Evolutionary conservation across 257 asterid species (phyloP).

Genomic region (Ocimum tenuiflorum): DNA sequence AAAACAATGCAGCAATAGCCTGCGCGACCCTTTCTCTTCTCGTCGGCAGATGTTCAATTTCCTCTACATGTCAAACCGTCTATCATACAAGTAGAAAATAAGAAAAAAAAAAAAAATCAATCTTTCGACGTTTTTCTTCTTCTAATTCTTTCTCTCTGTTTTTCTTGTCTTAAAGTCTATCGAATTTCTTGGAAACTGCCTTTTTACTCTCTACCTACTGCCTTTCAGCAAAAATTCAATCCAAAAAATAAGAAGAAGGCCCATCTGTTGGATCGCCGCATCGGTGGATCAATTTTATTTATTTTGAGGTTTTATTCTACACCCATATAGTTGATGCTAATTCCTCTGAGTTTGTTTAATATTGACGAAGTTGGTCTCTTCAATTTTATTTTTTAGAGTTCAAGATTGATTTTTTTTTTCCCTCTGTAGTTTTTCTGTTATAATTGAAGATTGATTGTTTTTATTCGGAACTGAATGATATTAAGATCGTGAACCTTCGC

Average conservation of each 20-base stretch:
- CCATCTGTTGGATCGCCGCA: slow-evolving; percentile 26
- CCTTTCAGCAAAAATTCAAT: slow-evolving; percentile 10
- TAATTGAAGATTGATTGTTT: slow-evolving; percentile 8
- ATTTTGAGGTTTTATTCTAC: slow-evolving; percentile 19
- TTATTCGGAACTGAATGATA: background rate
- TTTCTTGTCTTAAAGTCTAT: too few species aligned
- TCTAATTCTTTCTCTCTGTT: too few species aligned
- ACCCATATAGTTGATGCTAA: slow-evolving; percentile 8
- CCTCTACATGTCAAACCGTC: slow-evolving; percentile 20
- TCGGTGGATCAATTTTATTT: slow-evolving; percentile 14
- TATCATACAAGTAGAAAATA: background rate
- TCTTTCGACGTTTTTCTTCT: background rate
- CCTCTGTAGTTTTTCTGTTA: background rate
- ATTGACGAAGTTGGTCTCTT: slow-evolving; percentile 3
- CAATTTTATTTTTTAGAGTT: background rate
- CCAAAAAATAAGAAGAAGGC: slow-evolving; percentile 1
- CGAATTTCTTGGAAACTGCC: too few species aligned
- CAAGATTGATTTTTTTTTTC: background rate
- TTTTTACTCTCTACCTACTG: slow-evolving; percentile 32
- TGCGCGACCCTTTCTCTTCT: slow-evolving; percentile 26
- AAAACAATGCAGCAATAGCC: slow-evolving; percentile 16
- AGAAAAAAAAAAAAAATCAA: background rate
- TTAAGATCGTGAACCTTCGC: slow-evolving; percentile 17
- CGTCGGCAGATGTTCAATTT: slow-evolving; percentile 16
- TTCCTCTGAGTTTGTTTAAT: background rate